phyloP scores from a whole-genome alignment of 73 alveolate species.

The Blepharisma stoltei region DNA sequence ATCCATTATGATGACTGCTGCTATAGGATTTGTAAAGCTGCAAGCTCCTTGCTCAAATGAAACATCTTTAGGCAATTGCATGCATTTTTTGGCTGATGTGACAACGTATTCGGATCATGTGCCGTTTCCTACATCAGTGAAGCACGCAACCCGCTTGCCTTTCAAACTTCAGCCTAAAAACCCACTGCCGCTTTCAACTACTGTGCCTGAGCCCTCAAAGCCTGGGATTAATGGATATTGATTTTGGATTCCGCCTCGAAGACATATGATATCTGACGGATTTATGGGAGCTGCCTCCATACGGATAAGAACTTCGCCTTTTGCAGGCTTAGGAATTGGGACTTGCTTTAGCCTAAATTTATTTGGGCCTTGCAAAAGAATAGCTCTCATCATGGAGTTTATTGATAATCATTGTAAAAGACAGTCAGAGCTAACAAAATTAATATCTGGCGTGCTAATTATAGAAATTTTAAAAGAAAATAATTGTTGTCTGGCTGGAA shows the following conservation, averaged over 20 bases:
- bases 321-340: constrained; percentile 69
- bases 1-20: neutral
- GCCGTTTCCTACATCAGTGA: constrained; percentile 49
- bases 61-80: constrained; percentile 14
- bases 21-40: constrained; percentile 29
- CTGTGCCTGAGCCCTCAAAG: constrained; percentile 78
- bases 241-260: constrained; percentile 54
- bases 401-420: no score
- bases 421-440: no score
- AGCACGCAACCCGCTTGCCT: constrained; percentile 82
- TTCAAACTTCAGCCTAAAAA: constrained; percentile 71
- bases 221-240: constrained; percentile 67
- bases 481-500: no score
- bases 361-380: neutral
- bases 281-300: constrained; percentile 82
- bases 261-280: constrained; percentile 71
- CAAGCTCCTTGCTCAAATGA: neutral
- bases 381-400: constrained; percentile 1
- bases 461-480: no score
- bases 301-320: constrained; percentile 74
- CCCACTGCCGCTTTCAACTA: constrained; percentile 83
- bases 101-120: constrained; percentile 74
- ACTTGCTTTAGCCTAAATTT: constrained; percentile 27
- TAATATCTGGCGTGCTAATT: no score
- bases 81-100: constrained; percentile 49